These are phyloP conservation scores for Dioscorea cayenensis DNA, from an alignment of 116 monocot genomes.

Conservation along the genomic window DNA sequence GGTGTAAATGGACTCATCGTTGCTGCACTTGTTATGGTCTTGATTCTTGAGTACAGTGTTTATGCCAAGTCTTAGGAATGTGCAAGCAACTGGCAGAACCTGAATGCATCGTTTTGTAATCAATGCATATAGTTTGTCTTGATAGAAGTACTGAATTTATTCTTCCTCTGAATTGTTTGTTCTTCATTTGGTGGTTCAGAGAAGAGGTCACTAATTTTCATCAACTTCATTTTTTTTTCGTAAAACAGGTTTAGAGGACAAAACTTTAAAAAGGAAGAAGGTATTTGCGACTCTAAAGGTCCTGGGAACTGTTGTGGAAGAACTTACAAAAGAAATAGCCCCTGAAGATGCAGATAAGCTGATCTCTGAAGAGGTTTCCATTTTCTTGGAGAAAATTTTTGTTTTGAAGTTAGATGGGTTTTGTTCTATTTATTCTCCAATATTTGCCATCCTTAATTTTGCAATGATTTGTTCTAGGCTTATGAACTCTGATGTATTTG, in stretches of 20 bases:
- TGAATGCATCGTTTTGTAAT: no score
- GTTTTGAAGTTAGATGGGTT: background rate
- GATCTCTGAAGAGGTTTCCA: constrained; percentile 79
- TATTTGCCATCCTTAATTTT: background rate
- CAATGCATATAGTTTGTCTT: no score
- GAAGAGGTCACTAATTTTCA: no score
- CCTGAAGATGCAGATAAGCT: constrained; percentile 75
- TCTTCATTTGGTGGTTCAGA: no score
- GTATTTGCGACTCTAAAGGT: constrained; percentile 87
- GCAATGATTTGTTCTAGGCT: background rate
- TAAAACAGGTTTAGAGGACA: constrained; percentile 73
- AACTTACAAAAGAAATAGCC: constrained; percentile 74
- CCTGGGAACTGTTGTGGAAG: constrained; percentile 75
- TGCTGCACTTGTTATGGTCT: no score
- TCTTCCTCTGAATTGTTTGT: no score
- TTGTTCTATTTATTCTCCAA: background rate
- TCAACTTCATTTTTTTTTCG: background rate
- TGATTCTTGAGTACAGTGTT: no score
- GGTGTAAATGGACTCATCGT: no score
- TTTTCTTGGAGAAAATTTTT: constrained; percentile 5
- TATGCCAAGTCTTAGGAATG: no score
- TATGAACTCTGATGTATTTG: no score
- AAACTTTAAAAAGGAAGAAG: constrained; percentile 74
- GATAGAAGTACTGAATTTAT: no score
- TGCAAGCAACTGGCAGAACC: no score